Percentiles rank a stretch among this genome's conserved stretches.
Evolutionary conservation across 2,329 filamentous ascomycete species (phyloP).

Genomic region (Arthrinium puccinioides): DNA sequence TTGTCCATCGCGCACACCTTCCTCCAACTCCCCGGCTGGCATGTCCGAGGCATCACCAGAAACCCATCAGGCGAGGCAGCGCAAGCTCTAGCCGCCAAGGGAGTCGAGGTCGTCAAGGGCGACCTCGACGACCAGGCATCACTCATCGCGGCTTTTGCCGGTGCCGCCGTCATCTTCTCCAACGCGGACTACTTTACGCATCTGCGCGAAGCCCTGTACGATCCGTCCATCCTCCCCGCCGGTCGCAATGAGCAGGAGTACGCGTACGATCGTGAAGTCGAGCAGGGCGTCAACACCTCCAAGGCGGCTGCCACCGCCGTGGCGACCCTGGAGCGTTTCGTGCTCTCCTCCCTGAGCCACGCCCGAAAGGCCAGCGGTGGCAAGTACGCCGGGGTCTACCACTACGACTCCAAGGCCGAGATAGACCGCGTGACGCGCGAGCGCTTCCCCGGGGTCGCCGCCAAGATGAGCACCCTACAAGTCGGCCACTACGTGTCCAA

Average conservation of each 20-base stretch:
- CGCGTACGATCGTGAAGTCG: slow-evolving; percentile 6
- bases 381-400: slow-evolving; percentile 8
- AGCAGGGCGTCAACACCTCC: slow-evolving; percentile 17
- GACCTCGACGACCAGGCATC: slow-evolving; percentile 6
- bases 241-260: slow-evolving; percentile 1
- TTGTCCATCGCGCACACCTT: slow-evolving; percentile 6
- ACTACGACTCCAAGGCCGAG: slow-evolving; percentile 11
- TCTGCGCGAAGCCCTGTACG: neutral
- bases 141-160: slow-evolving; percentile 6
- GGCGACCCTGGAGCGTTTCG: slow-evolving; percentile 8
- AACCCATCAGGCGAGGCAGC: slow-evolving; percentile 4
- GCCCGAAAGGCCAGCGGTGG: slow-evolving; percentile 6
- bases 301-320: slow-evolving; percentile 10
- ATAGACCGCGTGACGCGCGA: slow-evolving; percentile 3
- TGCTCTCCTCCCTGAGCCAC: slow-evolving; percentile 8
- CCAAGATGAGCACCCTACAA: slow-evolving; percentile 6
- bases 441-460: slow-evolving; percentile 3
- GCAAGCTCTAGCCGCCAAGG: slow-evolving; percentile 6
- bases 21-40: slow-evolving; percentile 8
- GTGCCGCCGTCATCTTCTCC: slow-evolving; percentile 8
- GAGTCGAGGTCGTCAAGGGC: slow-evolving; percentile 6
- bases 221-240: neutral
- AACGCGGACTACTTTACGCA: slow-evolving; percentile 11
- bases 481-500: slow-evolving; percentile 8
- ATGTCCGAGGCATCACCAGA: slow-evolving; percentile 10